Evolutionary conservation across 2,329 filamentous ascomycete species (phyloP), one percentile per base, ranked within the genome.

Genomic region (Fusarium phyllophilum): DNA sequence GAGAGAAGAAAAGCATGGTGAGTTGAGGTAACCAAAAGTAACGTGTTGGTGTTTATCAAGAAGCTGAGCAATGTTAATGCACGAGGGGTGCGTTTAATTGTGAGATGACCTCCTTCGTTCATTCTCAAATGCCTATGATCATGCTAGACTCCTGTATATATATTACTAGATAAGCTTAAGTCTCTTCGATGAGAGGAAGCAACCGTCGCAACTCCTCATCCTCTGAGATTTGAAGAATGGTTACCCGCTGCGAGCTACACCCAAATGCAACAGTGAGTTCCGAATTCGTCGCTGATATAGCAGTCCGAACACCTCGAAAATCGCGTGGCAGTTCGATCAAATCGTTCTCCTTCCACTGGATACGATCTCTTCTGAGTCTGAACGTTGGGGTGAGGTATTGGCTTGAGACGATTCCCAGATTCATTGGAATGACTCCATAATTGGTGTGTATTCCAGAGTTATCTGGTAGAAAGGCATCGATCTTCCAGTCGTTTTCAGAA

Each of bases 231-330:
- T 42, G 6, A 2, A 62, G 22, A 4, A 62, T 22, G 2, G n/a
- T 11, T 6, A 62, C 8, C 1, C 31, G 3, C 10, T 29, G 15
- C 7, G 5, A 11, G 41, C 8, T 7, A 18, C 9, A 18, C 0
- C 4, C 15, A 11, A 31, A 10, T 13, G 31, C 31, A 36, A 58
- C 7, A 22, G 1, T 45, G n/a, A 58, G 5, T 5, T 33, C 49
- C 0, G 41, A n/a, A 12, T 18, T 2, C 7, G 26, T 55, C 13
- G 31, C 39, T 7, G 20, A 20, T n/a, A 44, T 29, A 7, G 5
- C 14, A 7, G 8, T 31, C 6, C 1, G 1, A 9, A 13, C 1
- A 9, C 8, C 4, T 36, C 3, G 15, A 6, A 18, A n/a, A 1
- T 44, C 31, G 0, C 5, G 5, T 6, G 59, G 59, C 0, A 62